Base-by-base conservation (phyloP, 352 stramenopile species). In the Globisporangium echinulatum region DNA sequence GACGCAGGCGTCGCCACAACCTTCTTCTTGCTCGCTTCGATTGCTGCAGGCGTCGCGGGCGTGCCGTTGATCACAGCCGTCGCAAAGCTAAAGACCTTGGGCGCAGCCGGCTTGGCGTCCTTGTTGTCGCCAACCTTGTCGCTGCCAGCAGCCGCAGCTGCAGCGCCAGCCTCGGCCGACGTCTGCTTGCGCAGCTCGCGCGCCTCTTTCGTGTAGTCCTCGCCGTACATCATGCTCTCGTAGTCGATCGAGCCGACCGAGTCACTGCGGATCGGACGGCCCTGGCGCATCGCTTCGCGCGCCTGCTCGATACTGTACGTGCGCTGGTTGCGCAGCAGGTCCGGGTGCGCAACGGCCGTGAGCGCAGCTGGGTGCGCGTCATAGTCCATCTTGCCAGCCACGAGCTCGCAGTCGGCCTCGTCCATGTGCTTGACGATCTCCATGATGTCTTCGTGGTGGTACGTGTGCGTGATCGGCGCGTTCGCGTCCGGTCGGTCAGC, bases 261-360 rank as follows among this genome's bases (percentile, higher is more conserved):
- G 68, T 94, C 87, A 67, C 77, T 88, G 58, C 85, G 82, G 52
- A 97, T 93, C 38, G 87, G 87, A 37, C 87, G 85, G 61, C 89
- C 88, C 68, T 96, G 85, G 57, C 87, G 83, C 73, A 96, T 80
- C 17, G 90, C 86, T 47, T 97, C 88, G 59, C 88, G 81, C 52
- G 87, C 88, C 69, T 97, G 87, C 66, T 97, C 89, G 68, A 97
- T 97, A 83, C 79, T 92, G 72, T 96, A 96, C 49, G 89, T 96
- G 51, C 89, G 85, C 77, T 97, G 89, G 70, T 95, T 94, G 61
- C 85, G 78, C 61, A 96, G 69, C 68, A 97, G 60, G 53, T 95
- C 89, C 5, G 87, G 79, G 72, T 97, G 87, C 19, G 88, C 84
- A 56, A 87, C 70, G 10, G 73, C 54, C 50, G 84, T 93, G 40